Conservation (phyloP, 768 basidiomycete species). For the Tubosaeta sp. region DNA sequence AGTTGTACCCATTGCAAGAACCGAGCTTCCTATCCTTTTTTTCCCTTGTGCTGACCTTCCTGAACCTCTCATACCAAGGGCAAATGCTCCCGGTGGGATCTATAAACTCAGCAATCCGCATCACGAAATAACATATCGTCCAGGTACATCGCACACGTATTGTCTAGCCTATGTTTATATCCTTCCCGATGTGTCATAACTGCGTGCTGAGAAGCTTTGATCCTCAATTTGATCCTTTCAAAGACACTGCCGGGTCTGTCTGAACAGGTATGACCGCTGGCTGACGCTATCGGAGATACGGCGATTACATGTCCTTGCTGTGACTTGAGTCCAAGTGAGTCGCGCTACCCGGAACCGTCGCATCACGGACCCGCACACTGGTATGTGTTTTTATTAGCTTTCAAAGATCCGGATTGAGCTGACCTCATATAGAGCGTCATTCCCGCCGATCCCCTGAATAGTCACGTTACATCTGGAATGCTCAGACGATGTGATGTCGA, state of each 20-base stretch:
- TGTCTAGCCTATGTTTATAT: not conserved
- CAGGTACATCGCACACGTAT: not conserved
- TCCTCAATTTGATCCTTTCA: slow-evolving; percentile 6
- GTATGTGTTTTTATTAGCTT: not conserved
- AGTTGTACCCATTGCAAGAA: no score
- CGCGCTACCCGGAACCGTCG: slow-evolving; percentile 44
- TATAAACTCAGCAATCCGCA: not conserved
- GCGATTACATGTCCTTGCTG: slow-evolving; percentile 12
- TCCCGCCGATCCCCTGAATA: slow-evolving; percentile 63
- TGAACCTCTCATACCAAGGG: not conserved
- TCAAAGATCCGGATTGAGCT: not conserved
- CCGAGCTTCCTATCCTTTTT: not conserved
- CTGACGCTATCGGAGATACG: slow-evolving; percentile 15
- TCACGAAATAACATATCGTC: not conserved
- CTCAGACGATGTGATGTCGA: slow-evolving; percentile 52
- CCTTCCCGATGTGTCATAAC: not conserved
- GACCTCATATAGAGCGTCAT: slow-evolving; percentile 69
- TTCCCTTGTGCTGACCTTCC: no score
- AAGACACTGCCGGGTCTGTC: slow-evolving; percentile 1
- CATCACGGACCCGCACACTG: slow-evolving; percentile 74
- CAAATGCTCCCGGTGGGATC: not conserved
- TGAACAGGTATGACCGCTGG: slow-evolving; percentile 9
- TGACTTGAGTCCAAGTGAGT: slow-evolving; percentile 33
- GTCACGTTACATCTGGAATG: slow-evolving; percentile 64
- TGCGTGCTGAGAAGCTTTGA: not conserved